Evolutionary conservation across 2,329 filamentous ascomycete species (phyloP).

Genomic region (Aspergillus pseudoterreus): DNA sequence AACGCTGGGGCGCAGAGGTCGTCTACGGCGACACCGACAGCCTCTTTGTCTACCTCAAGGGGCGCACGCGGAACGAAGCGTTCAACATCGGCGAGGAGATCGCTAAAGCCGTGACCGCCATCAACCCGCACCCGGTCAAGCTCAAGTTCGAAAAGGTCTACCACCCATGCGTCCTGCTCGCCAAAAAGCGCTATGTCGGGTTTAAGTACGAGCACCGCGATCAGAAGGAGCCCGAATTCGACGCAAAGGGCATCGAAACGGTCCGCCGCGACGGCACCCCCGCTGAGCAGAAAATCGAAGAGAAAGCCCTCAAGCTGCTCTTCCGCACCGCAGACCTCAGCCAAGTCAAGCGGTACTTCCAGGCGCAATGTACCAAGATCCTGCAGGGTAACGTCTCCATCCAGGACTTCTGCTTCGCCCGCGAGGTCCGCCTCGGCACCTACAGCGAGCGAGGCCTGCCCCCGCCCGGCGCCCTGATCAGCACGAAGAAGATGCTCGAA

Average conservation of each 20-base stretch:
- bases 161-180: constrained; percentile 85
- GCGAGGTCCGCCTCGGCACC: constrained; percentile 83
- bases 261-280: constrained; percentile 92
- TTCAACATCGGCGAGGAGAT: constrained; percentile 94
- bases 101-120: constrained; percentile 76
- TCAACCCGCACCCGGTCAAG: constrained; percentile 88
- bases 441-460: constrained; percentile 78
- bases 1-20: constrained; percentile 88
- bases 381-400: constrained; percentile 84
- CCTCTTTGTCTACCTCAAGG: constrained; percentile 84
- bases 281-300: constrained; percentile 93
- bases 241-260: constrained; percentile 98
- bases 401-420: constrained; percentile 94
- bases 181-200: constrained; percentile 97
- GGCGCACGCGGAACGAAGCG: constrained; percentile 79
- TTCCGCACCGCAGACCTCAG: constrained; percentile 89
- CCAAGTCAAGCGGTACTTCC: constrained; percentile 85
- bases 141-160: constrained; percentile 99
- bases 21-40: constrained; percentile 98
- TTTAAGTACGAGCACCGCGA: constrained; percentile 85
- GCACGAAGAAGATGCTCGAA: constrained; percentile 77
- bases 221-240: constrained; percentile 81
- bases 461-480: constrained; percentile 85
- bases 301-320: constrained; percentile 81
- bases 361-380: constrained; percentile 84